phyloP scores from a whole-genome alignment of 2,329 filamentous ascomycete species.

The Clonostachys sp. region DNA sequence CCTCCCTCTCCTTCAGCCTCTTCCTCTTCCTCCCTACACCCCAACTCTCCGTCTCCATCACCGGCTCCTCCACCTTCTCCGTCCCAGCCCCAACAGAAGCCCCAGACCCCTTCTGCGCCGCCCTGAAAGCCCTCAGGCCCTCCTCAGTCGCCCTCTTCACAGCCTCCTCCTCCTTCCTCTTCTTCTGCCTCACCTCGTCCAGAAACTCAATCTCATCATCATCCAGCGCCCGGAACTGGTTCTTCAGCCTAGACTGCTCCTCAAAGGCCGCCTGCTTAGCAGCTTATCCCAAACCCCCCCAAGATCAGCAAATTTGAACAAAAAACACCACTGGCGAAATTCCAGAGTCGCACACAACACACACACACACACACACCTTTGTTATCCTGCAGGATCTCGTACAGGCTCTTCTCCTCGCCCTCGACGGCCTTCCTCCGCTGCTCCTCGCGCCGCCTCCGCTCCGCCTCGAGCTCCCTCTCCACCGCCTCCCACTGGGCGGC shows the following conservation, averaged over 20 bases:
- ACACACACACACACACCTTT: constrained; percentile 59
- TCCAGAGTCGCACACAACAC: not conserved
- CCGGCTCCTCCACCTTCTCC: constrained; percentile 9
- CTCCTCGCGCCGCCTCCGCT: constrained; percentile 49
- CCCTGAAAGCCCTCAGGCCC: constrained; percentile 50
- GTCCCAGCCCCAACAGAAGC: constrained; percentile 10
- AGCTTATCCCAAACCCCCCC: constrained; percentile 44
- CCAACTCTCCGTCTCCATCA: constrained; percentile 22
- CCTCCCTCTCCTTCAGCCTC: constrained; percentile 27
- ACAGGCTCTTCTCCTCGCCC: constrained; percentile 58
- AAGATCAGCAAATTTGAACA: not conserved
- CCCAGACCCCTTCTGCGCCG: constrained; percentile 34
- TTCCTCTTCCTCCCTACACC: constrained; percentile 27
- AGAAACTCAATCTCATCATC: constrained; percentile 78
- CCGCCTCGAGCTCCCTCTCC: constrained; percentile 59
- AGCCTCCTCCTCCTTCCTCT: constrained; percentile 48
- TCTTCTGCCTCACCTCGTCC: constrained; percentile 48
- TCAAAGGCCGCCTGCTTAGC: constrained; percentile 82
- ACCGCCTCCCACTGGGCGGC: constrained; percentile 58
- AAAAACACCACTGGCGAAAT: not conserved
- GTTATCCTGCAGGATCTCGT: constrained; percentile 74
- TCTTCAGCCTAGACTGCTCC: constrained; percentile 64
- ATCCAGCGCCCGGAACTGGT: constrained; percentile 74
- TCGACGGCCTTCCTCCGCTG: constrained; percentile 35
- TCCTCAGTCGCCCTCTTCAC: constrained; percentile 51